Percentiles rank a stretch among this genome's conserved stretches.
Evolutionary conservation across 345 rosid genomes (phyloP).

Genomic region (Sonneratia caseolaris): DNA sequence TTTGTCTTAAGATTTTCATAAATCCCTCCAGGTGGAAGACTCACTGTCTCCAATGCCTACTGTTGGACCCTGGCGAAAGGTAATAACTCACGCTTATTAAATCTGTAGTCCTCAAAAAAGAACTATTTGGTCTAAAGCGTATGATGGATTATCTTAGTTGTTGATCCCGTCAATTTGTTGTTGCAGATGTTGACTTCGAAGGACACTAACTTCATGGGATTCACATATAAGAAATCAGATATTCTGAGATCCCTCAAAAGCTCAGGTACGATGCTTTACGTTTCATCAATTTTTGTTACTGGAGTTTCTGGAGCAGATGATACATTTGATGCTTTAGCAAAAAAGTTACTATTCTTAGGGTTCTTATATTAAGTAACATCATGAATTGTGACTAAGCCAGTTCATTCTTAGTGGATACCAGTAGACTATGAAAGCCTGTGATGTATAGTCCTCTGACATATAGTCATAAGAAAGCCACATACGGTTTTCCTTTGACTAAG

Average conservation of each 20-base stretch:
- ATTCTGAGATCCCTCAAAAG: conserved; percentile 57
- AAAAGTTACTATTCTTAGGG: not conserved
- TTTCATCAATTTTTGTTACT: not conserved
- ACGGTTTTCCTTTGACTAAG: not conserved
- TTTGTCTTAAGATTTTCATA: not conserved
- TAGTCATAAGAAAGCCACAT: not conserved
- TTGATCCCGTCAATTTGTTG: conserved; percentile 12
- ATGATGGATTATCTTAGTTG: not conserved
- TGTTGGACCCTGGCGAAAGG: conserved; percentile 99
- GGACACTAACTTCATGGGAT: conserved; percentile 91
- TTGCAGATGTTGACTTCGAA: conserved; percentile 92
- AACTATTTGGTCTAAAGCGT: not conserved
- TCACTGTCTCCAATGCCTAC: conserved; percentile 44
- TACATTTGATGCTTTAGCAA: not conserved
- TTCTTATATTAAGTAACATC: not conserved
- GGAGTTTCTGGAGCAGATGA: not conserved
- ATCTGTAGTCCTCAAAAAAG: not conserved
- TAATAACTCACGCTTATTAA: conserved; percentile 14
- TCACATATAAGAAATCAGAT: conserved; percentile 83
- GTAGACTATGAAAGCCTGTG: not conserved
- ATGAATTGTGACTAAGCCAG: not conserved
- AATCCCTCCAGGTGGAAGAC: conserved; percentile 14
- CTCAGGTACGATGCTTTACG: conserved; percentile 45
- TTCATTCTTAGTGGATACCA: not conserved
- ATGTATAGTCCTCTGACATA: no score